Conservation (phyloP, 2,329 filamentous ascomycete genomes). For the Colletotrichum sp. region DNA sequence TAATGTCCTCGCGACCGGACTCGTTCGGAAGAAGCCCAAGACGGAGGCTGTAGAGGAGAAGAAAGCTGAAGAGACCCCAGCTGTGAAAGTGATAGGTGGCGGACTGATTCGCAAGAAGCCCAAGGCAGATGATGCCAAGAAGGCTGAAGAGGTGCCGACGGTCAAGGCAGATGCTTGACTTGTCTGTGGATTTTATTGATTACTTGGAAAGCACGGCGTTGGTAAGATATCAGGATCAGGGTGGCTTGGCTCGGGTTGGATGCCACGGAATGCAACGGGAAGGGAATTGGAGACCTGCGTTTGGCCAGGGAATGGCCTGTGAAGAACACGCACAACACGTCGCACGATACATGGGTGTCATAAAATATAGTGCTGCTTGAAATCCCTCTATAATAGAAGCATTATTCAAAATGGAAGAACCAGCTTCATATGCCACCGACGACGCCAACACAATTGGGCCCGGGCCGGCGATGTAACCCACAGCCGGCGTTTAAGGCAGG, state of each 20-base stretch:
- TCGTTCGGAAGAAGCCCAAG: slow-evolving; percentile 65
- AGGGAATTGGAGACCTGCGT: neutral
- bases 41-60: slow-evolving; percentile 19
- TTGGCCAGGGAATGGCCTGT: neutral
- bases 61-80: neutral
- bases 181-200: neutral
- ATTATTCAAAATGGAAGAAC: neutral
- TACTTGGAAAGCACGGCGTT: neutral
- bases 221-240: neutral
- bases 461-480: neutral
- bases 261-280: neutral
- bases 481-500: accelerated
- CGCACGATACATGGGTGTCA: neutral
- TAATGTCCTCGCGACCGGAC: slow-evolving; percentile 53
- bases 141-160: neutral
- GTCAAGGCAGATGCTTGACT: neutral
- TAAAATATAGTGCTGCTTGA: neutral
- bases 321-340: neutral
- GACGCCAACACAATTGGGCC: neutral
- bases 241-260: neutral
- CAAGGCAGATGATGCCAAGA: slow-evolving; percentile 30
- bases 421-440: neutral
- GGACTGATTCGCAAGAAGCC: slow-evolving; percentile 53
- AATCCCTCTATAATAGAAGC: neutral
- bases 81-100: slow-evolving; percentile 45